Evolutionary conservation across 2,329 filamentous ascomycete genomes (phyloP), one percentile per base, ranked within the genome.

Genomic region (Stagonosporopsis rhizophila): DNA sequence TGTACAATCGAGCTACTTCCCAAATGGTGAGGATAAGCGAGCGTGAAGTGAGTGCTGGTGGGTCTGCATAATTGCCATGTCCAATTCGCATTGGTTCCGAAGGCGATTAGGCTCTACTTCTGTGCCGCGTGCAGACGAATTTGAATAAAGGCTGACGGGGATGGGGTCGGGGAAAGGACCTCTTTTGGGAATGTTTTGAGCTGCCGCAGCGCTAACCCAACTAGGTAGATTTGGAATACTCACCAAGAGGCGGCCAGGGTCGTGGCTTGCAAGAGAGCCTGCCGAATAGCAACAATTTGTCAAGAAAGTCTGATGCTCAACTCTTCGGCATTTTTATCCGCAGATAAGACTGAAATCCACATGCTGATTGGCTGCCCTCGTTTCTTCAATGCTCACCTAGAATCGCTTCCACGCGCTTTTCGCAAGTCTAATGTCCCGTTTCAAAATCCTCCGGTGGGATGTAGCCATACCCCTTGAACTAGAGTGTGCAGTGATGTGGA

Each of bases 151-250:
- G 41, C 49, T 28, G 44, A 52, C 32, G 27, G 32, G n/a, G 27
- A 42, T 25, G 38, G 37, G 37, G 20, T 44, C 47, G 51, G 49
- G 52, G 30, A 11, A 30, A 11, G 12, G 28, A 30, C 28, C 12
- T 30, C 56, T 41, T 34, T 11, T 27, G 47, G 32, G 42, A 19
- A 42, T 51, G 66, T 62, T 62, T 64, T 53, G 51, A 61, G 49
- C 30, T 51, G 48, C 44, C 48, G 58, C 65, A 68, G 67, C 65
- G 63, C 50, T 49, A 52, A 59, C 54, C 41, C 58, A 46, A 54
- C 20, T 59, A 28, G 41, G 45, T 40, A 59, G 44, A 72, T 71
- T 72, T 72, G 60, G 64, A 73, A 73, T 73, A 66, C 64, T 20
- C 8, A 59, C 58, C 47, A 66, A 58, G 42, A 47, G 38, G 30